Evolutionary conservation across 2,329 filamentous ascomycete species (phyloP), one percentile per base, ranked within the genome.

Genomic region (Ophiocordyceps unilateralis): DNA sequence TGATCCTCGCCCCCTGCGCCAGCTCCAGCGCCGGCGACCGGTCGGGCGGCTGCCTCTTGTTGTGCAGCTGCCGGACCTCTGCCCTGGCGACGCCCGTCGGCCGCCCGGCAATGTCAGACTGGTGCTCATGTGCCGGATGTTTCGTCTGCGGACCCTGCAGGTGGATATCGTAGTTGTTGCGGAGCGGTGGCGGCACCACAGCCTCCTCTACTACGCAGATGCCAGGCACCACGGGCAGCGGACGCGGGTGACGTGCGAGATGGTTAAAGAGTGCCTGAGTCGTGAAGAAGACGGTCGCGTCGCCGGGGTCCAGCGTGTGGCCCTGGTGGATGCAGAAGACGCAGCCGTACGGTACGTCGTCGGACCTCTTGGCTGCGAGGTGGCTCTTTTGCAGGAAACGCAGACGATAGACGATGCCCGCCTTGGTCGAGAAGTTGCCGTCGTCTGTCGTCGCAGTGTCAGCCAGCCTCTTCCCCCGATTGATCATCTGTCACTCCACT

Each of bases 371-470:
- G 5, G 68, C 66, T 0, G 64, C 54, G 6, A 76, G 44, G 51
- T 76, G 72, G 42, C 65, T 67, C 53, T 76, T 76, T 48, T 71
- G 69, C 5, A 76, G 62, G 46, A 76, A 69, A 1, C 72, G 68
- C 2, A 74, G 50, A 8, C 72, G 68, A 49, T 70, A 76, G 6
- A 60, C 59, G 39, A 76, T 61, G 7, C 59, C 61, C 36, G 59
- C 61, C 12, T 66, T 62, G 10, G 30, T 34, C 30, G 59, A 59
- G 43, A 67, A 68, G 48, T 67, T 75, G 4, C 65, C 70, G 50
- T 37, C 54, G 44, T 46, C 46, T 48, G 21, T 11, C 26, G n/a
- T 23, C 17, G 4, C 3, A 11, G 14, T 15, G 19, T 28, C 19
- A 37, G 30, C 15, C 20, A 32, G 28, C 14, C 7, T 37, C 32